A percentile compares a stretch with the other conserved stretches of the same genome.
phyloP scores from a whole-genome alignment of 257 asterid species.

The Solanum megistacrolobum region DNA sequence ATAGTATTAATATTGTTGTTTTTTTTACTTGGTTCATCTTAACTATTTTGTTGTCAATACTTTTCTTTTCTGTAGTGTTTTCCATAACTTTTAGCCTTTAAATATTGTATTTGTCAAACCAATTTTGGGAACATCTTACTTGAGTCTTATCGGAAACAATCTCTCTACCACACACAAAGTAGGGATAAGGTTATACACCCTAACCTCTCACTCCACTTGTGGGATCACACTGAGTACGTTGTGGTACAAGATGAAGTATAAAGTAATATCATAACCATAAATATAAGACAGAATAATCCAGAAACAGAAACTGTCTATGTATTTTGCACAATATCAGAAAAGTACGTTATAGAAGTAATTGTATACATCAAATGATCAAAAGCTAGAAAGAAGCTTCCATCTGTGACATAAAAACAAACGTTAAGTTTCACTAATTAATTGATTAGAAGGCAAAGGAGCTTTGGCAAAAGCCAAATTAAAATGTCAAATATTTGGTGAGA shows the following conservation, averaged over 20 bases:
- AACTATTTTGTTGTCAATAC: not conserved
- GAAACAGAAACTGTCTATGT: not conserved
- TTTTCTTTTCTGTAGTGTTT: not conserved
- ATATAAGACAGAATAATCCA: not conserved
- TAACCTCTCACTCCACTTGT: not conserved
- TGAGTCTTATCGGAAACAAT: not conserved
- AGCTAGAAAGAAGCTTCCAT: not conserved
- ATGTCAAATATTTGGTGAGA: not conserved
- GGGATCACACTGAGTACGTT: not conserved
- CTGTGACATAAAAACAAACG: not conserved
- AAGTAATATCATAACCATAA: not conserved
- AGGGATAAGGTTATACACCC: not conserved
- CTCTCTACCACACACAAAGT: not conserved
- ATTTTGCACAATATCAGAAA: not conserved
- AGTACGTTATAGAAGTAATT: not conserved
- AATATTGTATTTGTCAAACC: not conserved
- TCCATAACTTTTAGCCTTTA: not conserved
- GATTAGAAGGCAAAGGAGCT: not conserved
- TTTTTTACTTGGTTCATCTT: not conserved
- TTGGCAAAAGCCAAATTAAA: not conserved
- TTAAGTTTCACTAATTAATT: not conserved
- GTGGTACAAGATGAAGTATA: not conserved
- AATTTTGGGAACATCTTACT: not conserved
- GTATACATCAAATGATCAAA: not conserved
- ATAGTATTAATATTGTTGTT: not conserved